Evolutionary conservation across 2,329 filamentous ascomycete species (phyloP).

Genomic region (Fusarium devonianum): DNA sequence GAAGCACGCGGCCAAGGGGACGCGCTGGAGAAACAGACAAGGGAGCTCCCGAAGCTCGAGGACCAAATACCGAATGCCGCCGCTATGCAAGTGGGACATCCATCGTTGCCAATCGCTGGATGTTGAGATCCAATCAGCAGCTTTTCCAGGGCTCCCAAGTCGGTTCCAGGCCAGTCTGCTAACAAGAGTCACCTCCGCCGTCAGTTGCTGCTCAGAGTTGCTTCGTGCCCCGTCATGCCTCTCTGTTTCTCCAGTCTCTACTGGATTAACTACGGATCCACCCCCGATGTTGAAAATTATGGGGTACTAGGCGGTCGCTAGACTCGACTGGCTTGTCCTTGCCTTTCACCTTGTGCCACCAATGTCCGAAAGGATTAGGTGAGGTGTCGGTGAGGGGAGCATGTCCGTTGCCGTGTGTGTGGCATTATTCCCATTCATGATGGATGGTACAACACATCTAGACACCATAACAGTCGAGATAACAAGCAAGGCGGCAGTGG

Average conservation of each 20-base stretch:
- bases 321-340: constrained; percentile 1
- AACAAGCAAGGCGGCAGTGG: constrained; percentile 21
- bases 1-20: neutral
- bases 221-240: neutral
- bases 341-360: constrained; percentile 22
- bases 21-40: neutral
- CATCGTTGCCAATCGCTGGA: constrained; percentile 16
- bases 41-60: constrained; percentile 20
- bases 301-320: constrained; percentile 13
- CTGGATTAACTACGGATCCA: constrained; percentile 11
- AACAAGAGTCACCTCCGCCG: neutral
- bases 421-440: constrained; percentile 12
- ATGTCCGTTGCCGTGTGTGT: too few species aligned
- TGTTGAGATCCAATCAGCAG: constrained; percentile 33
- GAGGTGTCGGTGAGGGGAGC: neutral
- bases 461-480: constrained; percentile 11
- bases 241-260: constrained; percentile 11
- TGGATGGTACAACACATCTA: constrained; percentile 2
- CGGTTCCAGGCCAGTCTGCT: too few species aligned
- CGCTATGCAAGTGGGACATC: constrained; percentile 26
- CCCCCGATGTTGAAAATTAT: constrained; percentile 18
- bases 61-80: constrained; percentile 33
- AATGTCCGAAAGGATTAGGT: constrained; percentile 5
- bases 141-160: neutral
- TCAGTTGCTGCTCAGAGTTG: neutral